Conservation (phyloP, 2,329 filamentous ascomycete species). For the Annulohypoxylon truncatum region DNA sequence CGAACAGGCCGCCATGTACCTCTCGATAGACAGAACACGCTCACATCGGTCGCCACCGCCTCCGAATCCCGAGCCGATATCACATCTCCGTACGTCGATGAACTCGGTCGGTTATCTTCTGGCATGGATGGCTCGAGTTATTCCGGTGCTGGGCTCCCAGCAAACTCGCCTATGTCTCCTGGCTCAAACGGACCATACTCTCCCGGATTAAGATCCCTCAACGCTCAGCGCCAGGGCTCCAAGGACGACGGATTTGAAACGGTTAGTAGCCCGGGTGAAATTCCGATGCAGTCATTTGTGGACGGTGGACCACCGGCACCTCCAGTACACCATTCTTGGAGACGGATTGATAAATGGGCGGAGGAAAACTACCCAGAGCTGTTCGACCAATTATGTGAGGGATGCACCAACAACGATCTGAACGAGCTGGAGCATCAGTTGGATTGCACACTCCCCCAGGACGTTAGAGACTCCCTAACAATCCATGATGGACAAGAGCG, state of each 20-base stretch:
- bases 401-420: constrained; percentile 91
- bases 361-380: constrained; percentile 97
- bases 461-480: constrained; percentile 91
- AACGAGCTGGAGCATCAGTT: constrained; percentile 97
- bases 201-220: constrained; percentile 85
- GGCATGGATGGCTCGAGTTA: constrained; percentile 70
- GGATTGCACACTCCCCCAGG: constrained; percentile 91
- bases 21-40: constrained; percentile 81
- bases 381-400: constrained; percentile 91
- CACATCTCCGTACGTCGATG: constrained; percentile 81
- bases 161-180: constrained; percentile 58
- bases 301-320: constrained; percentile 92
- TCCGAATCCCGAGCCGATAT: constrained; percentile 90
- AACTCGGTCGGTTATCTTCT: constrained; percentile 65
- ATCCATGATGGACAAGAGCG: constrained; percentile 97
- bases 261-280: constrained; percentile 78
- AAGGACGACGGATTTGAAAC: constrained; percentile 76
- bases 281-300: constrained; percentile 95
- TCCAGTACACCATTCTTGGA: constrained; percentile 90
- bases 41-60: constrained; percentile 90
- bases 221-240: constrained; percentile 70
- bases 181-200: constrained; percentile 82
- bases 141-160: constrained; percentile 61
- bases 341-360: constrained; percentile 91
- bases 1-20: constrained; percentile 91